These are phyloP conservation scores for Komagataella mondaviorum DNA, from an alignment of 805 yeast genomes.

Conservation along the genomic window DNA sequence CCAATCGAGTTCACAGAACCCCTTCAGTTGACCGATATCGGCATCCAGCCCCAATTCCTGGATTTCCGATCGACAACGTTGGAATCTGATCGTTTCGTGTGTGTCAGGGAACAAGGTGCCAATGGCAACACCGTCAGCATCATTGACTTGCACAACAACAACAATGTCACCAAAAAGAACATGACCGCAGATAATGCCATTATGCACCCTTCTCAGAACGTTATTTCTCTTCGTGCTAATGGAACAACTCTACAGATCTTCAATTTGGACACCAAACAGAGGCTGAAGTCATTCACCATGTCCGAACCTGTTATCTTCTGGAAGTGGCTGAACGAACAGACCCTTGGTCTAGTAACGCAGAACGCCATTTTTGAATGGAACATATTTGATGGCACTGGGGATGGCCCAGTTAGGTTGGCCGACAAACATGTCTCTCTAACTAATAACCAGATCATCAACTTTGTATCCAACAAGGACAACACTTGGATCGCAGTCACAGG, in stretches of 20 bases:
- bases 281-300: constrained; percentile 77
- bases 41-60: constrained; percentile 72
- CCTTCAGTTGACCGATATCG: constrained; percentile 75
- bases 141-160: constrained; percentile 68
- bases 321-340: constrained; percentile 75
- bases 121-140: constrained; percentile 86
- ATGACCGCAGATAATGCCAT: constrained; percentile 98
- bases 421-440: constrained; percentile 70
- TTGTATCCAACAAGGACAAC: constrained; percentile 64
- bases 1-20: constrained; percentile 97
- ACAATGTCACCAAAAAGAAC: constrained; percentile 73
- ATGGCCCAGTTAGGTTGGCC: constrained; percentile 72
- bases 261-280: constrained; percentile 75
- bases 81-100: constrained; percentile 84
- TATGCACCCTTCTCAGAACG: constrained; percentile 83
- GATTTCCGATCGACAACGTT: constrained; percentile 91
- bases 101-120: constrained; percentile 54
- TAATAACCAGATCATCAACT: constrained; percentile 81
- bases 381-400: constrained; percentile 66
- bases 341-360: constrained; percentile 77
- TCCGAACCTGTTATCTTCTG: constrained; percentile 86
- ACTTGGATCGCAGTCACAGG: constrained; percentile 96
- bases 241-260: constrained; percentile 94
- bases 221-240: constrained; percentile 88
- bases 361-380: constrained; percentile 69